Evolutionary conservation across 495 filamentous ascomycete genomes (phyloP), one percentile per base, ranked within the genome.

Genomic region (Staphylotrichum longicolle): DNA sequence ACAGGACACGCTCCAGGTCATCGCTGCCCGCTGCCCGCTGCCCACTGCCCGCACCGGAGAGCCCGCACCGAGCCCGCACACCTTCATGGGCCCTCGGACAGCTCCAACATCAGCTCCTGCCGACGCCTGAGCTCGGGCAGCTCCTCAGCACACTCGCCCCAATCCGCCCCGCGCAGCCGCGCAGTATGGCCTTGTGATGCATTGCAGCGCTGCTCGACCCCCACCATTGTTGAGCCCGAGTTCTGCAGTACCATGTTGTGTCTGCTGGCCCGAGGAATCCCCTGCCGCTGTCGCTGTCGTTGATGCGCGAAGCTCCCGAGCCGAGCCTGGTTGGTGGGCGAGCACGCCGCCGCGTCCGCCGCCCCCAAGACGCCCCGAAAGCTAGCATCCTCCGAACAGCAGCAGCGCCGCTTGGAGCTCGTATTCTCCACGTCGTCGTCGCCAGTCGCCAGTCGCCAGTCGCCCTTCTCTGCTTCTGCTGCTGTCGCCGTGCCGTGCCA

Each of bases 151-250:
- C 45, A 27, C 12, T 14, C 12, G 27, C 55, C 53, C 27, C 64
- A 50, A 62, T 58, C 32, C 59, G 37, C 58, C 14, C 47, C 48
- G 60, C 56, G 58, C 64, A 39, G 54, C 56, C 52, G 48, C 50
- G 61, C 54, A 57, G 54, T 44, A 74, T 72, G 72, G 70, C 60
- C 50, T 63, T 71, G 72, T 74, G 64, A 74, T 72, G 72, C 72
- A 68, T 71, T 63, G 40, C 60, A 50, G 62, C 62, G 20, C 60
- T 60, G 58, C 41, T 58, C 59, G 59, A 47, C 58, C 61, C 63
- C 66, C 60, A 58, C 51, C 54, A 52, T 53, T 39, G 14, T n/a
- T 52, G 44, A 7, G 33, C 27, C 12, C 37, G 15, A 15, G 11
- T 12, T 15, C 57, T 41, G 41, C 32, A 55, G 61, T 65, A 71